phyloP scores from a whole-genome alignment of 768 basidiomycete species.

The Cytidiella melzeri region DNA sequence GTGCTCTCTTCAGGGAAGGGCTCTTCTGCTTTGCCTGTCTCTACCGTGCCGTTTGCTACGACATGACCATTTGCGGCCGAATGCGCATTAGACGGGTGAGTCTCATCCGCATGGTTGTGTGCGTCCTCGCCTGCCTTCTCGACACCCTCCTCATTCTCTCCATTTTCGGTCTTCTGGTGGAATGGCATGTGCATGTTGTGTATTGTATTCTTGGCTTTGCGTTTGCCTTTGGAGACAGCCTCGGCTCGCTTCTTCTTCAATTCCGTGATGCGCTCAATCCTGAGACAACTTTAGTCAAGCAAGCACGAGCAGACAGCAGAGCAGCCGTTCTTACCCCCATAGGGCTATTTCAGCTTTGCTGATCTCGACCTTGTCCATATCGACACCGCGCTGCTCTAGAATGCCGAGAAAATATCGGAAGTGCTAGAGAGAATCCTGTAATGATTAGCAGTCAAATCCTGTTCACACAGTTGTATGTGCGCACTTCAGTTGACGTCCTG shows the following conservation, averaged over 20 bases:
- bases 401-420: constrained; percentile 50
- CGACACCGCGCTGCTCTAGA: constrained; percentile 46
- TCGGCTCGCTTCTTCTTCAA: constrained; percentile 36
- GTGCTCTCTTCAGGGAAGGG: neutral
- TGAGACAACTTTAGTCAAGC: constrained; percentile 20
- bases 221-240: constrained; percentile 27
- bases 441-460: neutral
- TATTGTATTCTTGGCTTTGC: constrained; percentile 25
- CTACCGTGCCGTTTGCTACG: neutral
- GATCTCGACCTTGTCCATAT: constrained; percentile 53
- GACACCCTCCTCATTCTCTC: neutral
- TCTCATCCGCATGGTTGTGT: neutral
- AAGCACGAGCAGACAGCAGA: neutral
- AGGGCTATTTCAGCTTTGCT: constrained; percentile 55
- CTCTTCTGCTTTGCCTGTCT: neutral
- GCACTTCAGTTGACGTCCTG: constrained; percentile 50
- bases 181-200: constrained; percentile 16
- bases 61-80: neutral
- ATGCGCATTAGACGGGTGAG: too few relatives aligned
- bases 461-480: constrained; percentile 7
- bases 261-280: constrained; percentile 42
- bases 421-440: constrained; percentile 33
- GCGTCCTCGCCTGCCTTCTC: neutral
- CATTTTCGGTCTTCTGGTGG: neutral
- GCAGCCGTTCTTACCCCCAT: constrained; percentile 37